Conservation (phyloP, 2,329 filamentous ascomycete species). For the Ramularia endophylla region DNA sequence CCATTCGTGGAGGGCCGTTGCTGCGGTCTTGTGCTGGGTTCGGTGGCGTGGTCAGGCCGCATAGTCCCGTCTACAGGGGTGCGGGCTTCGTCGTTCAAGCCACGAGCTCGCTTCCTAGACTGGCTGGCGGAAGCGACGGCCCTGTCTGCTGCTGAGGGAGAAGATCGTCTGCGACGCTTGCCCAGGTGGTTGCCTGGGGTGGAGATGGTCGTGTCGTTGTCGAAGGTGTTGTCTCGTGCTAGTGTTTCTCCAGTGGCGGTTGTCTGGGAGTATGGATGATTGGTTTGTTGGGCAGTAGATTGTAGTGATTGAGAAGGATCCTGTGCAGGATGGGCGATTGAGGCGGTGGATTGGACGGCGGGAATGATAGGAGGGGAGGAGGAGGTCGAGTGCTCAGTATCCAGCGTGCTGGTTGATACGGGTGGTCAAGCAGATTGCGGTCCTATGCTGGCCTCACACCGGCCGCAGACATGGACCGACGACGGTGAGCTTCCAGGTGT, state of each 20-base stretch:
- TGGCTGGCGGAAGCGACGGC: conserved; percentile 23
- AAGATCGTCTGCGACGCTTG: conserved; percentile 27
- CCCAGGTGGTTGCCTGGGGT: conserved; percentile 24
- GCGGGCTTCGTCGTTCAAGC: conserved; percentile 26
- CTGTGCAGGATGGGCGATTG: conserved; percentile 15
- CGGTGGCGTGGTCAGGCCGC: conserved; percentile 33
- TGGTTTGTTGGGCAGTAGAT: conserved; percentile 26
- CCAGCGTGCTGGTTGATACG: conserved; percentile 27
- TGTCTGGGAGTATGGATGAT: conserved; percentile 12
- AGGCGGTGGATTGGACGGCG: conserved; percentile 27
- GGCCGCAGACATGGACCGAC: too few species aligned
- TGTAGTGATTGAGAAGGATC: conserved; percentile 25
- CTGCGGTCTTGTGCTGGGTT: conserved; percentile 36
- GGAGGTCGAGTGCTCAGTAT: conserved; percentile 19
- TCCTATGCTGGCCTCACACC: not conserved
- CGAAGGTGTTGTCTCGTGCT: conserved; percentile 8
- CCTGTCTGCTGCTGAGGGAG: conserved; percentile 13
- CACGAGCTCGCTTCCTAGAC: conserved; percentile 38
- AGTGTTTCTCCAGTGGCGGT: conserved; percentile 9
- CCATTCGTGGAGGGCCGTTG: conserved; percentile 33
- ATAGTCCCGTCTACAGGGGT: conserved; percentile 38
- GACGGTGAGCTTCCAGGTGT: too few species aligned
- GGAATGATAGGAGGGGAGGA: conserved; percentile 26
- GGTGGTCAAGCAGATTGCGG: conserved; percentile 11
- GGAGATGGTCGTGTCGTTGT: conserved; percentile 13